A percentile compares a stretch with the other conserved stretches of the same genome.
phyloP scores from a whole-genome alignment of 2,329 filamentous ascomycete species.

The Scedosporium minutisporum region DNA sequence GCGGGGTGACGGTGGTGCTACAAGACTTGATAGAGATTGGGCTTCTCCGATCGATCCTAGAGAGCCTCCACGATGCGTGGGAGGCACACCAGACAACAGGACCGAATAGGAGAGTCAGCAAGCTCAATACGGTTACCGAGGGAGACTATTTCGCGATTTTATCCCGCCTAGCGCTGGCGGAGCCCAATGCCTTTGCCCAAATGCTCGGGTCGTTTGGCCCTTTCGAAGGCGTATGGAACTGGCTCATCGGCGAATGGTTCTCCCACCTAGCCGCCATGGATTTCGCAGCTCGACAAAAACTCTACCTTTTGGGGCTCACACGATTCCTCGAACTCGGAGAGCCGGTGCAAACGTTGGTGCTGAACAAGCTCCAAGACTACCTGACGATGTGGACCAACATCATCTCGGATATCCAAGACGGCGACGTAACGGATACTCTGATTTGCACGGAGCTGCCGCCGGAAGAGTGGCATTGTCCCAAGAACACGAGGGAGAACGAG shows the following conservation, averaged over 20 bases:
- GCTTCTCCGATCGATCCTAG: constrained; percentile 54
- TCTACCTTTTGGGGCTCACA: constrained; percentile 64
- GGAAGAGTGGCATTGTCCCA: constrained; percentile 48
- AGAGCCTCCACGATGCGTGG: constrained; percentile 57
- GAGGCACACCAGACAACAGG: constrained; percentile 74
- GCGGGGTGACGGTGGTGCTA: constrained; percentile 53
- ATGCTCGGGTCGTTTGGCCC: constrained; percentile 38
- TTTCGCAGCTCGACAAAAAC: constrained; percentile 55
- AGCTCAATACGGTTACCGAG: constrained; percentile 65
- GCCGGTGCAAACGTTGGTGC: constrained; percentile 45
- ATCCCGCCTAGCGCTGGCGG: constrained; percentile 65
- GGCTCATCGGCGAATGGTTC: constrained; percentile 58
- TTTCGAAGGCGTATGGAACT: constrained; percentile 45
- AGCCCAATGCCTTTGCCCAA: constrained; percentile 57
- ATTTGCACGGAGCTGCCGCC: constrained; percentile 29
- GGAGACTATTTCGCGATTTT: constrained; percentile 81
- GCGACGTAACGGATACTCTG: constrained; percentile 41
- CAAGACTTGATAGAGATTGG: constrained; percentile 55
- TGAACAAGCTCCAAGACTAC: constrained; percentile 59
- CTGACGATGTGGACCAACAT: constrained; percentile 68
- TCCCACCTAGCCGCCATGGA: constrained; percentile 58
- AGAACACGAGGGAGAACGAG: constrained; percentile 42
- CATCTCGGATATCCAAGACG: constrained; percentile 55
- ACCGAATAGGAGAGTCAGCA: constrained; percentile 59
- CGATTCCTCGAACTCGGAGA: constrained; percentile 57